Base-by-base conservation (phyloP, 352 stramenopile species). In the Aphanomyces cochlioides region DNA sequence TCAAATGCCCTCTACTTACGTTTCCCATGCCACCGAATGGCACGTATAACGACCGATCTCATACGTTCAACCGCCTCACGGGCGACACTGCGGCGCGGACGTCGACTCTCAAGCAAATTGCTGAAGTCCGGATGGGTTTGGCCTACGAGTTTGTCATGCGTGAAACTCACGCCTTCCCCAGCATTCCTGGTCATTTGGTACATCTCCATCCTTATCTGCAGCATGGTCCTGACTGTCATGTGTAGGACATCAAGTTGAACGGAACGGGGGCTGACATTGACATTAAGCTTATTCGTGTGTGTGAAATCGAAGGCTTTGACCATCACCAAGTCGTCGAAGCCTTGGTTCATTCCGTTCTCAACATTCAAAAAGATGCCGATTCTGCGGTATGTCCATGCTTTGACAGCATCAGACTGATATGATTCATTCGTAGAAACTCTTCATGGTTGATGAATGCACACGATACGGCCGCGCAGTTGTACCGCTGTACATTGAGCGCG, bases 211-310 rank as follows among this genome's bases (percentile, higher is more conserved):
- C 50, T 58, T 58, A 1, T 58, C 13, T 19, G 10, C 21, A 19
- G 8, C 45, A 15, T 53, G 13, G 45, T 53, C 17, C 15, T 58
- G 7, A 36, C 7, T 19, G 15, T 58, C 17, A 40, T 19, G 28
- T 43, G 13, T 69, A 70, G 75, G 83, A 93, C 53, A 90, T 93
- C 73, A 91, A 91, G 56, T 74, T 93, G n/a, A 91, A 89, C 68
- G 89, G 81, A 50, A 91, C 89, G 43, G 84, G 83, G 1, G 83
- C 83, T 2, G 83, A 93, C 72, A 82, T 93, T 59, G 85, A 93
- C 76, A 90, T 93, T 69, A 87, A 90, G 69, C 75, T 91, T 65
- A 75, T 91, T 45, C 85, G 85, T 7, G 84, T 81, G 8, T 87
- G 86, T 57, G 56, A 83, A 43, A 72, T 89, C 41, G 73, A 80